These are phyloP conservation scores for Cadophora malorum DNA, from an alignment of 2,329 filamentous ascomycete species.

Conservation along the genomic window DNA sequence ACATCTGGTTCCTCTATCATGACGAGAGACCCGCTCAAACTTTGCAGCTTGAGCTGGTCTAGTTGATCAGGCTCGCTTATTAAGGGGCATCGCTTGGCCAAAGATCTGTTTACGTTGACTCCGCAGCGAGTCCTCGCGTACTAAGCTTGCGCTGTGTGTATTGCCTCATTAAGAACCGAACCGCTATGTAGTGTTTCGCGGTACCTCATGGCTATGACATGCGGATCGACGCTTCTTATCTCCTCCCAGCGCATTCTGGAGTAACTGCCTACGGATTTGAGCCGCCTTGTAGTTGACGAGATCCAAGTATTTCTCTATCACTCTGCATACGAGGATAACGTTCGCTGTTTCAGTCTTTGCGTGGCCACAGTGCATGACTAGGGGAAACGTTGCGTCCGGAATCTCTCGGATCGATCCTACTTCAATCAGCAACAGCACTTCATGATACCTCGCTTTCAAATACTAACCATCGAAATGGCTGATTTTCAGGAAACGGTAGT, in stretches of 20 bases:
- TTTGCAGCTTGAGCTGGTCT: no score
- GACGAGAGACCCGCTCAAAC: no score
- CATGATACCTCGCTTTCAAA: neutral
- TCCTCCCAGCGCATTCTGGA: no score
- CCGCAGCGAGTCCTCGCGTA: neutral
- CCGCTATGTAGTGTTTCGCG: no score
- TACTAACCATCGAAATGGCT: conserved; percentile 16
- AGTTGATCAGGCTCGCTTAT: conserved; percentile 3
- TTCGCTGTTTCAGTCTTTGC: neutral
- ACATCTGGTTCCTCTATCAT: no score
- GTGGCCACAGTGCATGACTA: conserved; percentile 18
- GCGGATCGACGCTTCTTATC: no score
- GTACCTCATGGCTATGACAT: no score
- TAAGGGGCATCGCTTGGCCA: neutral
- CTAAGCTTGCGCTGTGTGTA: no score
- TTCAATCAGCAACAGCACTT: neutral
- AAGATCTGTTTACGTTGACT: neutral
- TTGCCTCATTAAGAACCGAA: no score
- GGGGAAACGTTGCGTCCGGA: conserved; percentile 9
- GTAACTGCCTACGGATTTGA: neutral
- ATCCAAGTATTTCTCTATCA: neutral
- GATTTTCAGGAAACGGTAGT: conserved; percentile 17
- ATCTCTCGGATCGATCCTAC: conserved; percentile 23
- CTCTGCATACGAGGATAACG: no score
- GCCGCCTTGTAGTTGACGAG: neutral